Evolutionary conservation across 441 rosid genomes (phyloP), one percentile per base, ranked within the genome.

Genomic region (Omphalea diandra): DNA sequence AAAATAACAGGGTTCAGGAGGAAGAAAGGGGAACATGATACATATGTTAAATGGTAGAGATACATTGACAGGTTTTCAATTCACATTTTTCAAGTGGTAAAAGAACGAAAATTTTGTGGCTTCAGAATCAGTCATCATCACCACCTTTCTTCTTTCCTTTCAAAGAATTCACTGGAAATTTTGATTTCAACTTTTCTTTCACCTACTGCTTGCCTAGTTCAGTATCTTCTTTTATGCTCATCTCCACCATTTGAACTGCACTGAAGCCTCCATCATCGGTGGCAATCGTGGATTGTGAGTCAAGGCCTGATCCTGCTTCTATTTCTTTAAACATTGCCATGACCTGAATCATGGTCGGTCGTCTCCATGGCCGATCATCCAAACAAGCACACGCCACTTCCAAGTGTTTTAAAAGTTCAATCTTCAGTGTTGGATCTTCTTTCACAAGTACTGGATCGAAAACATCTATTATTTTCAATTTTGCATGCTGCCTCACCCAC

Each of bases 401-500:
- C 8, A 90, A 76, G 79, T 94, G 94, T 47, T 87, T 88, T 65
- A 85, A 61, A 43, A 94, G 97, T 80, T 91, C 98, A 0, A 83
- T 85, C 82, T 86, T 86, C 0, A 90, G 67, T 40, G 68, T 76
- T 2, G 95, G 90, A 38, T 91, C 96, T 72, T 91, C 95, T 68
- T 84, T 90, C 85, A 86, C 63, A 4, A 94, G 82, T 65, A 67
- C 84, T 0, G 84, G 94, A 79, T 94, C 98, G 1, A 94, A 90
- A 6, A 94, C 95, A 14, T 94, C 85, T 14, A 85, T 90, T 35
- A 85, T 78, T 76, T 73, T 86, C 68, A 87, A 70, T 65, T 90
- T 94, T 0, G 95, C 97, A 0, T 91, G 98, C 81, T 88, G 97
- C 72, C 88, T 95, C 54, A 90, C 98, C 98, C 99, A 95, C 67